Base-by-base conservation (phyloP, 768 basidiomycete genomes). In the Punctularia strigosozonata region DNA sequence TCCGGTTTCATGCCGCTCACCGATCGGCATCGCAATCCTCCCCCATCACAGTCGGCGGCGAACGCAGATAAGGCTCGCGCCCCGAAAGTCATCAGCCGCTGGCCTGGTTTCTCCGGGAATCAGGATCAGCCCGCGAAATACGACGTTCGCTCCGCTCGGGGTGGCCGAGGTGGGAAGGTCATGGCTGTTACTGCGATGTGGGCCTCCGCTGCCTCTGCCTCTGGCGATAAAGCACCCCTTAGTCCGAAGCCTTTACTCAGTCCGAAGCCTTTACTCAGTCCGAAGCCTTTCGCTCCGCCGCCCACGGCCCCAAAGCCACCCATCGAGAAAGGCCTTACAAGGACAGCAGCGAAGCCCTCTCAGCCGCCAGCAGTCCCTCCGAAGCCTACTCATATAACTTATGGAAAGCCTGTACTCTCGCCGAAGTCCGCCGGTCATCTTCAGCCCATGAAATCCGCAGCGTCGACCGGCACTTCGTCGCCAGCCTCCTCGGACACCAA, bases 1-100 rank as follows among this genome's bases (percentile, higher is more conserved):
- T 83, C 80, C 37, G 83, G 81, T 1, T 86, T 86, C 48, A 65
- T 83, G 15, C 75, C 81, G 0, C 70, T 84, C 10, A 71, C 72
- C 0, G 62, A 73, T 36, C 71, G 69, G 38, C 26, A 28, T 28
- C 10, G 18, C 10, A 19, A 8, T 8, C 18, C 33, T 20, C 10
- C 33, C 7, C 12, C 12, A 8, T 19, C 8, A 8, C 10, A 8
- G 8, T 8, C 19, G 10, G 10, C 33, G 8, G 18, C 8, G 12
- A 19, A 8, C 20, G 33, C 33, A 8, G 10, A 19, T 19, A 19
- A 34, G 20, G 33, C 33, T 8, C 10, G 20, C 10, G 18, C 8
- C 10, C 33, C 33, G 8, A 34, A 34, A 20, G 10, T 19, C 13
- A 10, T 19, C 20, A 20, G 10, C 13, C 8, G 20, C 13, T 34